Percentiles rank a stretch among this genome's conserved stretches.
Evolutionary conservation across 2,329 filamentous ascomycete species (phyloP).

Genomic region (Calycina herbarum): DNA sequence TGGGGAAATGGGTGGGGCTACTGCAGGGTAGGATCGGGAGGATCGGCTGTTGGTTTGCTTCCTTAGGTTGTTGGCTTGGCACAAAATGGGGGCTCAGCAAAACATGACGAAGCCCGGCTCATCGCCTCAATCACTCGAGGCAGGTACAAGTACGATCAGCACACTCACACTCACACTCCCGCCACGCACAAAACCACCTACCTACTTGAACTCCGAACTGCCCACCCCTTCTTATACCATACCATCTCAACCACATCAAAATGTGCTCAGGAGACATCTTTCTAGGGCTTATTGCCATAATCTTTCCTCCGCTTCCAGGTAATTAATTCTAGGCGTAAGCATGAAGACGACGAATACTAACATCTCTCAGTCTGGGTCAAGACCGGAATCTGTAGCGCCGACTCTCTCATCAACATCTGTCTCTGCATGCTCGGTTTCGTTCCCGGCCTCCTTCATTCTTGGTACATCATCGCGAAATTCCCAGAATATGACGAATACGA

Average conservation of each 20-base stretch:
- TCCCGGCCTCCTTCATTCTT: slow-evolving; percentile 88
- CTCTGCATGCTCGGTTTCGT: slow-evolving; percentile 78
- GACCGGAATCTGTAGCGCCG: slow-evolving; percentile 85
- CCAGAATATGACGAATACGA: slow-evolving; percentile 72
- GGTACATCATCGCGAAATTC: slow-evolving; percentile 95
- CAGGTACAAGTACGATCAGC: background rate
- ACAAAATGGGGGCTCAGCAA: background rate
- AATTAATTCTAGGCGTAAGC: slow-evolving; percentile 33
- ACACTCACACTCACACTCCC: background rate
- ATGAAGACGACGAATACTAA: slow-evolving; percentile 25
- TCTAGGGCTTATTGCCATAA: slow-evolving; percentile 62
- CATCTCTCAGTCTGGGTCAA: slow-evolving; percentile 83
- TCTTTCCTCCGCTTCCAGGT: slow-evolving; percentile 67
- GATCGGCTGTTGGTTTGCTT: no score
- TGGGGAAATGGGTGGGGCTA: no score
- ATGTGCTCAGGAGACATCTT: slow-evolving; percentile 65
- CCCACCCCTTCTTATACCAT: background rate
- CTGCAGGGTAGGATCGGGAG: no score
- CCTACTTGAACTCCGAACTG: background rate
- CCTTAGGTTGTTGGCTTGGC: background rate
- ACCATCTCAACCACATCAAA: slow-evolving; percentile 14
- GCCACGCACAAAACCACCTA: background rate
- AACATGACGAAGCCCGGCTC: background rate
- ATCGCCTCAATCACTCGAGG: background rate
- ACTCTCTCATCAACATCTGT: slow-evolving; percentile 92